Evolutionary conservation across 805 yeast genomes (phyloP), one percentile per base, ranked within the genome.

Genomic region (Schwanniomyces vanrijiae): DNA sequence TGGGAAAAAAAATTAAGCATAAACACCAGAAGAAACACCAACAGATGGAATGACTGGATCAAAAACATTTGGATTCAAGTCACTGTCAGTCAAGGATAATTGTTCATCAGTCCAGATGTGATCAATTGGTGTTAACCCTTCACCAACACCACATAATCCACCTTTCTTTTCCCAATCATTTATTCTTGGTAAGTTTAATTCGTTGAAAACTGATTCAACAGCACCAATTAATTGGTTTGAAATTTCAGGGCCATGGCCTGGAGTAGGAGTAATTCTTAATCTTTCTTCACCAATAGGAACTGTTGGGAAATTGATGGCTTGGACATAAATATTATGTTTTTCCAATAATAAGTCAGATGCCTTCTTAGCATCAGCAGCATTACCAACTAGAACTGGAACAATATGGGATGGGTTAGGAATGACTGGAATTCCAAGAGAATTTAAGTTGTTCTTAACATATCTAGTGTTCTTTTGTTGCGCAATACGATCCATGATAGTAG

Each of bases 241-340:
- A 42, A 89, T 76, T 47, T 84, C 88, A 48, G 82, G 77, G 16
- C 83, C 80, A 66, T 94, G 99, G 45, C 97, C 97, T 31, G 99
- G 99, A 37, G 99, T 91, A 46, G 99, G 98, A n/a, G 99, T 94
- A 63, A 94, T 83, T 72, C 99, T 84, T 60, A 94, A 81, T 66
- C 99, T 84, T 74, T 94, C 99, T 55, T 90, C 86, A 50, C 99
- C 99, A 56, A 87, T 83, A 16, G 97, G 86, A 50, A 94, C 99
- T 20, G 99, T 94, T 51, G 99, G 99, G 83, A 86, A 94, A 75
- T 94, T 94, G 67, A 94, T 94, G 40, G 98, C 97, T 74, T 94
- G 99, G 40, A 95, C 99, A 62, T 94, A 94, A 65, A 94, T 91
- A 54, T 81, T 78, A 71, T 90, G 87, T 59, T 87, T 83, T 53